Base-by-base conservation (phyloP, 2,329 filamentous ascomycete genomes). In the Nannizzia gypsea region DNA sequence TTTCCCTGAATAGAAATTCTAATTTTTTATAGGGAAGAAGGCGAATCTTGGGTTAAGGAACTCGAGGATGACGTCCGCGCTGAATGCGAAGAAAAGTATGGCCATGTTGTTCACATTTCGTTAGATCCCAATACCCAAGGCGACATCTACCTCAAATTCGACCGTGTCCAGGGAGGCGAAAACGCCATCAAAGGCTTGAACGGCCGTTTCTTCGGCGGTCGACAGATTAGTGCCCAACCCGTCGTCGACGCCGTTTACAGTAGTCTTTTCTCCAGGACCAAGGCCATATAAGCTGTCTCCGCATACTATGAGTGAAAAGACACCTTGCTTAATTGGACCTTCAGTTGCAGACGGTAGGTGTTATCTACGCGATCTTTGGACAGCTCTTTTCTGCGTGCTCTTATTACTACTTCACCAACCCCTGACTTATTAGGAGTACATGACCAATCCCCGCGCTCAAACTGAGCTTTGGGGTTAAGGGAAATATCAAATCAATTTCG, bases 171-270 rank as follows among this genome's bases (percentile, higher is more conserved):
- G 73, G 92, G 92, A 68, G 92, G 92, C 72, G 90, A 96, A 76
- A 97, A 96, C 72, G 93, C 93, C 68, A 95, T 97, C 77, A 95
- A 95, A 74, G 93, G 93, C 71, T 84, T 99, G 64, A 97, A 99
- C 75, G 93, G 93, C 70, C 87, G 93, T 72, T 96, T 89, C 76
- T 99, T 99, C 76, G 93, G 90, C 71, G 89, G 89, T 69, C 84
- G 86, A 70, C 90, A 89, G 80, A 95, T 99, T 74, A 92, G 88
- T 72, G 93, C 92, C 68, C 88, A 90, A 65, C 93, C 91, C 74
- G 90, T 99, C 77, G 92, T 97, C 74, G 93, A 99, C 76, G 92
- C 92, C 70, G 90, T 99, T 78, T 99, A 97, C 84, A 93, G 89
- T 84, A 95, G 88, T 81, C 84, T 95, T 76, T 96, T 93, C 80